Evolutionary conservation across 1,139 yeast genomes (phyloP), one percentile per base, ranked within the genome.

Genomic region (Nakaseomyces uthaithaninus): DNA sequence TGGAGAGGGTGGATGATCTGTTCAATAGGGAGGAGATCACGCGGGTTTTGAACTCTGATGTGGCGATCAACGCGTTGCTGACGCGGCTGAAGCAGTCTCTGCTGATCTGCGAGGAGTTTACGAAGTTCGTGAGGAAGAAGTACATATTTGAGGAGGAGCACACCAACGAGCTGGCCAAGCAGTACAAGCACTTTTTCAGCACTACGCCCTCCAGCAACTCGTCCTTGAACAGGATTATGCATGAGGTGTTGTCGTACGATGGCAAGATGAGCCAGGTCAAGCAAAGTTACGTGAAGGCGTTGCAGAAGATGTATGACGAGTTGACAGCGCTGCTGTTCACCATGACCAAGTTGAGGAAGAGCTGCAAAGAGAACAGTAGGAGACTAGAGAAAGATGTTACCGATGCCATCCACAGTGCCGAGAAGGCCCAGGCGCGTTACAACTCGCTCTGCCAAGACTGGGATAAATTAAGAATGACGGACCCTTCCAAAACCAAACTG

Each of bases 301-400:
- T 91, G 52, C 82, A 77, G 49, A 80, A 77, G 33, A 89, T 91
- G 91, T 77, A 78, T 55, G 95, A 85, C 53, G 96, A 91, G 59
- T 67, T 89, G 46, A 64, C 69, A n/a, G 79, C 94, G 1, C 69
- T 91, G 44, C 70, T 83, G 19, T 70, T 75, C 20, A 75, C 87
- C 2, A 76, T 87, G 46, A 69, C 83, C 6, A 72, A 83, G 45
- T 68, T 79, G 42, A 71, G 98, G 48, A 89, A 89, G 58, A 54
- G 71, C 27, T 67, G 80, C 42, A 91, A 89, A 60, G 97, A 91
- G 37, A 84, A 83, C 45, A 86, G 89, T 28, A 72, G 77, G 54
- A 69, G 84, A 35, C 76, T 80, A 51, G 98, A 91, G 55, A 85
- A 82, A 56, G 93, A 81, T 44, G 87, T 89, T 35, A 58, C 69